Conservation (phyloP, 1,284 basidiomycete species). For the Heterobasidion parviporum region DNA sequence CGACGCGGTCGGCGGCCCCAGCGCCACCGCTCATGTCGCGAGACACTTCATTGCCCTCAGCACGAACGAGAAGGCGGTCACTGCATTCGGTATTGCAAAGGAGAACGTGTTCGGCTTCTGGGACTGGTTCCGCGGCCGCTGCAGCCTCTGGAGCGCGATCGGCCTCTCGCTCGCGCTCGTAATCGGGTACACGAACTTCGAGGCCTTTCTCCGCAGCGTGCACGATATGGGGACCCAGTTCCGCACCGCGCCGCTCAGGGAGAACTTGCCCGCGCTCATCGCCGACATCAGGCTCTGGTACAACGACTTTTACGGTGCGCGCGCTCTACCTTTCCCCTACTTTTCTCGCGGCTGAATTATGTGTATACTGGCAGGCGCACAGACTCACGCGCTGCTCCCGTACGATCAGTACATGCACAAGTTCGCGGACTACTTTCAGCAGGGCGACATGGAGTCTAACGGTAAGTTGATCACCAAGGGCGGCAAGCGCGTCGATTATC, state of each 20-base stretch:
- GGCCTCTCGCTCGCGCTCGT: no score
- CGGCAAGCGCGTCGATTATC: slow-evolving; percentile 88
- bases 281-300: slow-evolving; percentile 97
- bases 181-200: no score
- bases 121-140: no score
- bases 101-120: no score
- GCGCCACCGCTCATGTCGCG: slow-evolving; percentile 93
- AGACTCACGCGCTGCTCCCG: slow-evolving; percentile 91
- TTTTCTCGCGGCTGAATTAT: background rate
- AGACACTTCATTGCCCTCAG: no score
- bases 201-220: no score
- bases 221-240: no score
- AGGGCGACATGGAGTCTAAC: slow-evolving; percentile 99
- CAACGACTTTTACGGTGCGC: slow-evolving; percentile 89
- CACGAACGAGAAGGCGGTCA: no score
- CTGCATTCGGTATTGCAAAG: no score
- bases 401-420: slow-evolving; percentile 99
- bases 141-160: no score
- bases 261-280: slow-evolving; percentile 89
- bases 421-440: slow-evolving; percentile 99
- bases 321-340: background rate
- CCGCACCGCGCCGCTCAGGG: slow-evolving; percentile 82
- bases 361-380: slow-evolving; percentile 44
- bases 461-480: slow-evolving; percentile 95
- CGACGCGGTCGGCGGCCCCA: no score